Base-by-base conservation (phyloP, 306 rosid genomes). In the Betula pendula region DNA sequence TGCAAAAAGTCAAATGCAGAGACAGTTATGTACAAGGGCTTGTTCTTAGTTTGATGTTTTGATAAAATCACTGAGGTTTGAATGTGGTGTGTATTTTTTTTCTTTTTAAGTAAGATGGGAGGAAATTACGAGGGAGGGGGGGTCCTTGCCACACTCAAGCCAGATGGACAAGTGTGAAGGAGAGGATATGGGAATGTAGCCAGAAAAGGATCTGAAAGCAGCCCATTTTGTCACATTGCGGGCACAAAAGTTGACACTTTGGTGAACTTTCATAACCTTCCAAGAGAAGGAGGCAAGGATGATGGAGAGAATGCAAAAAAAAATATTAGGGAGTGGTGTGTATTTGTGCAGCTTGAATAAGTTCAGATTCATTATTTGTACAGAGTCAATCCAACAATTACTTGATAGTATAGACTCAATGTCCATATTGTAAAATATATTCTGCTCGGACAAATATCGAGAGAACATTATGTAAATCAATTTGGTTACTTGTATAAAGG, bases 1-100 rank as follows among this genome's bases (percentile, higher is more conserved):
- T 77, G 84, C 22, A 70, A 77, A 77, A 58, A 76, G 63, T 63
- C 22, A 44, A 40, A 4, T 42, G 19, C 43, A 15, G 20, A 62
- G 66, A 44, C 4, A 0, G 17, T 15, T 43, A 4, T 49, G 5
- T 47, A 31, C 2, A 22, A 11, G 70, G 59, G 58, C 59, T 74
- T 63, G 69, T 68, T 60, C 65, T 62, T 19, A 20, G 70, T 59
- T 63, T 55, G 75, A 55, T 58, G 70, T 68, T 62, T 44, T 48
- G 60, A 22, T 2, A 40, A n/a, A 6, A 6, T 19, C 53, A 6
- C 50, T 24, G 45, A 73, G 68, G 69, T 74, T 74, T 58, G 51
- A 24, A 76, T 55, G 72, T 72, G 78, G 69, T 25, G 63, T 72
- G 81, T 1, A 8, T 27, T 70, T 43, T 5, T 38, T 4, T 5